phyloP scores from a whole-genome alignment of 176 grass and related monocot genomes.

The Dactylis glomerata region DNA sequence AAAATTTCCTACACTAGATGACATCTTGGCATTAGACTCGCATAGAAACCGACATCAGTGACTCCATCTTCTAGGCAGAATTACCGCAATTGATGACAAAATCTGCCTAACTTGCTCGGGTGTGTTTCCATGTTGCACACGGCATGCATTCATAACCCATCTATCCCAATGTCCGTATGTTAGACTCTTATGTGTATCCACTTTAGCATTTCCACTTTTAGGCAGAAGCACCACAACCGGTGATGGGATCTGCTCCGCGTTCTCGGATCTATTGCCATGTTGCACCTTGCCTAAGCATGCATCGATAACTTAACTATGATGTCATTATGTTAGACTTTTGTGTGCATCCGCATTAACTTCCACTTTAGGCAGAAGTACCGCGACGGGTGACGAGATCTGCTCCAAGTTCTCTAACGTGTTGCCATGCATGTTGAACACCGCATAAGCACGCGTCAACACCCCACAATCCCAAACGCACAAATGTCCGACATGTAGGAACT shows the following conservation, averaged over 20 bases:
- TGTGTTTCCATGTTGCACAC: no score
- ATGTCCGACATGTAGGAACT: neutral
- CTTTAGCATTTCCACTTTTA: neutral
- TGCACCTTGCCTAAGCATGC: neutral
- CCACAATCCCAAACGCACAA: neutral
- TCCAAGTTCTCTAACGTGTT: neutral
- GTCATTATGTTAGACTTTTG: neutral
- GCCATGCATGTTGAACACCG: neutral
- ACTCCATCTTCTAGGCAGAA: neutral
- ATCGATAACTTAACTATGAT: neutral
- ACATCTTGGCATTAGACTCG: neutral
- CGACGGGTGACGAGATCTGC: neutral
- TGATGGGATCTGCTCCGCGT: no score
- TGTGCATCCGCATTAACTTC: neutral
- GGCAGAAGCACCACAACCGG: neutral
- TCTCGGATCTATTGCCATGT: neutral
- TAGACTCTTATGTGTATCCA: no score
- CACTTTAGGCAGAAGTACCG: neutral
- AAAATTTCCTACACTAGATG: neutral
- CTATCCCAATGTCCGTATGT: no score
- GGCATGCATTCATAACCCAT: no score
- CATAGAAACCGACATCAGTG: no score
- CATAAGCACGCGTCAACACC: neutral
- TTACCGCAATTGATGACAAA: no score
- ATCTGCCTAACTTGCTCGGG: no score